phyloP scores from a whole-genome alignment of 129 eudicot genomes.

The Gnaphalium uliginosum region DNA sequence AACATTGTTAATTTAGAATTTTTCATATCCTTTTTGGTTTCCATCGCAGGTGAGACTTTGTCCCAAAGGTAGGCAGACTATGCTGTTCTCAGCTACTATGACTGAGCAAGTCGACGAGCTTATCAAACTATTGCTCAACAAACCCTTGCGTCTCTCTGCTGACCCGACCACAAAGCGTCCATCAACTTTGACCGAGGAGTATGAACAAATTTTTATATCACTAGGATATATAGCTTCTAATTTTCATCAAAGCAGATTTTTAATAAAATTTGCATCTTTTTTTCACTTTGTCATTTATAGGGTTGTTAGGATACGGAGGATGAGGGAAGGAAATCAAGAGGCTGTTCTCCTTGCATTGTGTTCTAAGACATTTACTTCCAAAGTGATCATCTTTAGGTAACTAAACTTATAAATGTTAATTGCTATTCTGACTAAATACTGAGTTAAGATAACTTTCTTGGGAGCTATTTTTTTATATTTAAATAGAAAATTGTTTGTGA shows the following conservation, averaged over 20 bases:
- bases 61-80: conserved; percentile 87
- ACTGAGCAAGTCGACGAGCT: conserved; percentile 85
- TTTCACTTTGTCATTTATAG: conserved; percentile 39
- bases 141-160: conserved; percentile 84
- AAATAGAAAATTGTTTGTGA: neutral
- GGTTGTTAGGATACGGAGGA: conserved; percentile 87
- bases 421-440: neutral
- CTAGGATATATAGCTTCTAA: neutral
- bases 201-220: conserved; percentile 21
- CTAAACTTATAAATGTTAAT: neutral
- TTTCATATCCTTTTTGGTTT: conserved; percentile 1
- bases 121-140: conserved; percentile 65
- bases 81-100: conserved; percentile 98
- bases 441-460: neutral
- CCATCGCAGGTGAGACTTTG: conserved; percentile 66
- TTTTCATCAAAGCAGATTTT: neutral
- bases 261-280: neutral
- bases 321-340: conserved; percentile 86
- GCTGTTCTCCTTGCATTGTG: conserved; percentile 95
- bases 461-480: neutral
- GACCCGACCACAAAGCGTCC: conserved; percentile 89
- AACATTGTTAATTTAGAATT: neutral
- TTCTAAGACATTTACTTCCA: conserved; percentile 88
- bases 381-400: conserved; percentile 88
- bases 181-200: conserved; percentile 79